Evolutionary conservation across 2,329 filamentous ascomycete species (phyloP).

Genomic region (Cercospora brassicicola): DNA sequence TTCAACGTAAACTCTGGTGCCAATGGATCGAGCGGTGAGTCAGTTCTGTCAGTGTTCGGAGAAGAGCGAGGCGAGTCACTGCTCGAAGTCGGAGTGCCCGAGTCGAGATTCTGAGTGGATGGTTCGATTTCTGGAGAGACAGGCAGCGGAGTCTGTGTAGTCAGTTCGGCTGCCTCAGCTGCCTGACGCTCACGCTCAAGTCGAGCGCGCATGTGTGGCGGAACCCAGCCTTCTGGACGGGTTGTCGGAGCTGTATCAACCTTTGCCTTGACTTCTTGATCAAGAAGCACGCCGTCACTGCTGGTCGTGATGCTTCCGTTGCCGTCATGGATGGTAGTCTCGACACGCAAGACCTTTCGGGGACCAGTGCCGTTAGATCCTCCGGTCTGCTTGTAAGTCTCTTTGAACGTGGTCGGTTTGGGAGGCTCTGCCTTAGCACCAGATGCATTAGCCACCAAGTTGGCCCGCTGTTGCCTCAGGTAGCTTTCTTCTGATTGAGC

Average conservation of each 20-base stretch:
- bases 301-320: constrained; percentile 1
- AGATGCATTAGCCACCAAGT: not conserved
- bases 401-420: not conserved
- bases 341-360: not conserved
- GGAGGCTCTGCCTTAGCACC: not conserved
- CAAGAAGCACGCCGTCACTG: not conserved
- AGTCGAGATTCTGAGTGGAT: not conserved
- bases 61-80: not conserved
- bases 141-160: not conserved
- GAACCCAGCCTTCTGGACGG: not conserved
- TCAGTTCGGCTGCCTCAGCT: not conserved
- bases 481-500: constrained; percentile 6
- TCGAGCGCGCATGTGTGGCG: constrained; percentile 14
- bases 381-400: constrained; percentile 11
- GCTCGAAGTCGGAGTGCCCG: not conserved
- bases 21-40: not conserved
- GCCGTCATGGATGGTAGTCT: constrained; percentile 6
- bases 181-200: constrained; percentile 5
- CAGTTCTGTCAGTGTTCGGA: not conserved
- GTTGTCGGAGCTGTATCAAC: not conserved
- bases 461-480: not conserved
- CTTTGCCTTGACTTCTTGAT: not conserved
- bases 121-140: not conserved
- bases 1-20: not conserved
- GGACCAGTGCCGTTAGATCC: not conserved